Evolutionary conservation across 495 filamentous ascomycete genomes (phyloP), one percentile per base, ranked within the genome.

Genomic region (Penicillium cataractarum): DNA sequence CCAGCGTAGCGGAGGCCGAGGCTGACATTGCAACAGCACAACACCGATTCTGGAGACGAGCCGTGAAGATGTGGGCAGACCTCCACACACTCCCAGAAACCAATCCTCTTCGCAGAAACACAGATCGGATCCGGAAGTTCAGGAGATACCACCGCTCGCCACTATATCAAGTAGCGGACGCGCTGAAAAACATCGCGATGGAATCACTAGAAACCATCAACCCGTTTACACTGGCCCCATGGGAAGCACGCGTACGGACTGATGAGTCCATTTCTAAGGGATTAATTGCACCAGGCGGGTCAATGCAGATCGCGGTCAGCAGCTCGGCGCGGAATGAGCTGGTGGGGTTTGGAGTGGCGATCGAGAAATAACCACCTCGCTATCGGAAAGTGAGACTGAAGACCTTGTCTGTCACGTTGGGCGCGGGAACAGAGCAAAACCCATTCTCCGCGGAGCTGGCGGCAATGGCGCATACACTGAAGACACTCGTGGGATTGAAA

Each of bases 21-120:
- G 59, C 59, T 49, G 54, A 68, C 42, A 69, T 71, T 55, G 52
- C 69, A 49, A 61, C 66, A 22, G 57, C 54, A 49, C 51, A 60
- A 62, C 33, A 62, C 40, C 60, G 66, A 17, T 63, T 71, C 56
- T 65, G 56, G 65, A 68, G 55, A 63, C 53, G 57, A 40, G 64
- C 65, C n/a, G 54, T 64, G 22, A 70, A 70, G 57, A 61, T 70
- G 24, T 69, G 60, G 64, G 64, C 59, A 21, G 65, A 72, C 52
- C 61, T 72, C 0, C 62, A 72, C 37, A 66, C 62, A 17, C 57
- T 65, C 5, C 62, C 57, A 27, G 63, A 61, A 53, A 73, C 65
- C 24, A 71, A 73, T 31, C 68, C 68, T 7, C 65, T 71, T 32
- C 65, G 63, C 55, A 66, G 61, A 26, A 48, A n/a, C 42, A 65